These are phyloP conservation scores for Rossbeevera mucosa DNA, from an alignment of 768 basidiomycete genomes.

Conservation along the genomic window DNA sequence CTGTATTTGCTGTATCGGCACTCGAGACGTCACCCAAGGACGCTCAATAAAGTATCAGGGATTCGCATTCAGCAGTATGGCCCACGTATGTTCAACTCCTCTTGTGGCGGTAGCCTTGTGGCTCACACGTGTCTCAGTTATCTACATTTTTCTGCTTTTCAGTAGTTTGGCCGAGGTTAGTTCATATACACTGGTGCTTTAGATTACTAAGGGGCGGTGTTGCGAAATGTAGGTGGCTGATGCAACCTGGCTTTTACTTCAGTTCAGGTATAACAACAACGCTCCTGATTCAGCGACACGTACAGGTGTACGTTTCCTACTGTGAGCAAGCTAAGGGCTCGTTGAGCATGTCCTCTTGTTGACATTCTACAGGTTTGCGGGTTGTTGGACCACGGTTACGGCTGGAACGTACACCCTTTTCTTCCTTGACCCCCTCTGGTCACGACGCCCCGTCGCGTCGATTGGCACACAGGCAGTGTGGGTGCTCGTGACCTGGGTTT, in stretches of 20 bases:
- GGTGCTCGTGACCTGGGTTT: slow-evolving; percentile 53
- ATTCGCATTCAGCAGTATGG: slow-evolving; percentile 46
- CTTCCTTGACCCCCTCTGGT: slow-evolving; percentile 58
- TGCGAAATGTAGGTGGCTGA: slow-evolving; percentile 41
- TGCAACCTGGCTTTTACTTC: slow-evolving; percentile 55
- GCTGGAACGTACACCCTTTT: slow-evolving; percentile 51
- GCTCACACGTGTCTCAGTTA: slow-evolving; percentile 33
- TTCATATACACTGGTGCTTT: neutral
- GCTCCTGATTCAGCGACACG: slow-evolving; percentile 45
- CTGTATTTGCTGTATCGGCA: slow-evolving; percentile 49
- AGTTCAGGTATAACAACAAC: slow-evolving; percentile 50
- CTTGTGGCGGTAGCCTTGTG: slow-evolving; percentile 11
- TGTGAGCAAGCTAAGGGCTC: slow-evolving; percentile 36
- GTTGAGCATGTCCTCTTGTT: slow-evolving; percentile 2
- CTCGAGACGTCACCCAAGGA: slow-evolving; percentile 41
- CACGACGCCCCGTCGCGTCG: slow-evolving; percentile 48
- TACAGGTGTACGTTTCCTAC: slow-evolving; percentile 41
- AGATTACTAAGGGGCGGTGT: slow-evolving; percentile 2
- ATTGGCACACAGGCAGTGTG: slow-evolving; percentile 58
- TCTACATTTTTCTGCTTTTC: slow-evolving; percentile 49
- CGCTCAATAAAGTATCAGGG: slow-evolving; percentile 48
- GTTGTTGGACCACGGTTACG: slow-evolving; percentile 58
- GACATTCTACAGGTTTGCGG: slow-evolving; percentile 41
- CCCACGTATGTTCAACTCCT: slow-evolving; percentile 38
- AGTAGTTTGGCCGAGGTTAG: slow-evolving; percentile 45